A percentile compares a stretch with the other conserved stretches of the same genome.
Evolutionary conservation across 495 filamentous ascomycete species (phyloP).

Genomic region (Pseudevernia furfuracea): DNA sequence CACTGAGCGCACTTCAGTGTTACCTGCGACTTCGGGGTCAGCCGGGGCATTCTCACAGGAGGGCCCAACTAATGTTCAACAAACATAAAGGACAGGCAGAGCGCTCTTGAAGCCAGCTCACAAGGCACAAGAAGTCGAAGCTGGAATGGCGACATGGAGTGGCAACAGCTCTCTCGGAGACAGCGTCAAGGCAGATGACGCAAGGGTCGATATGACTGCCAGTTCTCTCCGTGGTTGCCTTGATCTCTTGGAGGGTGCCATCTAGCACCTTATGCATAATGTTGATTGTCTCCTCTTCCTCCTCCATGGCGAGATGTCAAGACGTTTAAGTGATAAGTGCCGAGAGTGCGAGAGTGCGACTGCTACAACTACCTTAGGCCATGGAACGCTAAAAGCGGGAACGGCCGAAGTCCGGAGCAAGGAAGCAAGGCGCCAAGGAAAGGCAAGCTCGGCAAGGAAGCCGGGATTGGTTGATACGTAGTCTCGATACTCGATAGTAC

Average conservation of each 20-base stretch:
- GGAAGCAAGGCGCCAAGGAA: too few relatives aligned
- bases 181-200: conserved; percentile 62
- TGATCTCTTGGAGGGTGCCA: conserved; percentile 11
- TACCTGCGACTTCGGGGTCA: conserved; percentile 38
- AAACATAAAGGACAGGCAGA: conserved; percentile 69
- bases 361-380: too few relatives aligned
- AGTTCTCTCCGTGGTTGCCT: neutral
- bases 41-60: conserved; percentile 11
- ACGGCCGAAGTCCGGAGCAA: neutral
- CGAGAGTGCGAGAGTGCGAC: too few relatives aligned
- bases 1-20: conserved; percentile 58
- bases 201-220: conserved; percentile 34
- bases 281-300: neutral
- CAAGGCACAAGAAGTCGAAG: conserved; percentile 78
- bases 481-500: too few relatives aligned
- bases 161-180: conserved; percentile 63
- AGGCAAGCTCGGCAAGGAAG: too few relatives aligned
- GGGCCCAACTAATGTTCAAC: conserved; percentile 15
- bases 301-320: too few relatives aligned
- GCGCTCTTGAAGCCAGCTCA: conserved; percentile 73
- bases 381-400: neutral
- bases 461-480: too few relatives aligned
- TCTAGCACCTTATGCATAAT: conserved; percentile 12
- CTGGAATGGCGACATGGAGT: conserved; percentile 69
- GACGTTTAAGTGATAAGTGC: too few relatives aligned